Conservation (phyloP, 768 basidiomycete species). For the Pleurotus tuoliensis region DNA sequence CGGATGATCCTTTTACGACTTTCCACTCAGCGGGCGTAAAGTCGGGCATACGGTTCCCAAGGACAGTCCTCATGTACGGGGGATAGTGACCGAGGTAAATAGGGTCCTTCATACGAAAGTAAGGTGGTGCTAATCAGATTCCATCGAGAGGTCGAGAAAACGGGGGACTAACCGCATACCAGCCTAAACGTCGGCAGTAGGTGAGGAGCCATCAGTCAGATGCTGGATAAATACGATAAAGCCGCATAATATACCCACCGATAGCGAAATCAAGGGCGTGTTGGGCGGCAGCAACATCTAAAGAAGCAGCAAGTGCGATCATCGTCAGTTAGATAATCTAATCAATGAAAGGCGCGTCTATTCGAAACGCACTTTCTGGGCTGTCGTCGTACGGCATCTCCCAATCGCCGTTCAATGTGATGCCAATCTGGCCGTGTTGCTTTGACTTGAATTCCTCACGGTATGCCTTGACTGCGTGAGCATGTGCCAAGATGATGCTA, state of each 20-base stretch:
- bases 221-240: constrained; percentile 19
- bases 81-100: constrained; percentile 75
- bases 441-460: constrained; percentile 58
- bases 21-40: constrained; percentile 54
- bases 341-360: not conserved
- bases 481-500: constrained; percentile 65
- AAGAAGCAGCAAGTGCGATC: constrained; percentile 5
- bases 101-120: constrained; percentile 37
- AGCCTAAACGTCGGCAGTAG: constrained; percentile 44
- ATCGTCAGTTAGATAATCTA: not conserved
- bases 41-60: constrained; percentile 54
- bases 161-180: constrained; percentile 49
- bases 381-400: constrained; percentile 67
- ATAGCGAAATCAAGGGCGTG: constrained; percentile 71
- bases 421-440: constrained; percentile 71
- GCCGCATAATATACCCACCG: constrained; percentile 35
- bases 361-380: constrained; percentile 52
- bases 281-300: constrained; percentile 67
- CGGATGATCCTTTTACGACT: constrained; percentile 60
- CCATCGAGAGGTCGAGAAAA: not conserved
- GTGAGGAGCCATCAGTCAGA: constrained; percentile 25
- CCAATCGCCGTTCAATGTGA: constrained; percentile 78
- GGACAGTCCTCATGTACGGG: constrained; percentile 47
- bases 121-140: not conserved
- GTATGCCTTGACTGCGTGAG: constrained; percentile 61